phyloP scores from a whole-genome alignment of 257 asterid genomes.

The Solanum commersonii region DNA sequence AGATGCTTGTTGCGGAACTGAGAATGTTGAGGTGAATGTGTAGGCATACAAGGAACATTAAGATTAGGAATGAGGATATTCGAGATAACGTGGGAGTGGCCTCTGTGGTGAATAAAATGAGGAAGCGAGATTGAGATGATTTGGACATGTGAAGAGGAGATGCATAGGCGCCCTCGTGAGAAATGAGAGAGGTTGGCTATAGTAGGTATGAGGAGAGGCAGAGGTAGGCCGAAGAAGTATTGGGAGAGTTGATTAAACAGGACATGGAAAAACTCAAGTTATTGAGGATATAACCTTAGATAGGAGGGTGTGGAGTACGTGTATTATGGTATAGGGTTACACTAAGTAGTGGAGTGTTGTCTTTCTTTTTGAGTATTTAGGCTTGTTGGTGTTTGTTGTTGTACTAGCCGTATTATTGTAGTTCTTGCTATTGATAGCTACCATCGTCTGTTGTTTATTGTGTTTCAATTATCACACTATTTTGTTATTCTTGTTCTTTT shows the following conservation, averaged over 20 bases:
- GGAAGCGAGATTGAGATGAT: not conserved
- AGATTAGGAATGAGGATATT: not conserved
- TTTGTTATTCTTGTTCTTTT: not conserved
- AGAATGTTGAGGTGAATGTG: not conserved
- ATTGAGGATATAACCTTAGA: not conserved
- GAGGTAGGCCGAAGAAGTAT: not conserved
- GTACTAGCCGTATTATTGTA: not conserved
- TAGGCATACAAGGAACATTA: not conserved
- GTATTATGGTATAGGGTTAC: not conserved
- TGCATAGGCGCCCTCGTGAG: not conserved
- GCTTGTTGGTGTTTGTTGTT: not conserved
- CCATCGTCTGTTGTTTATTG: not conserved
- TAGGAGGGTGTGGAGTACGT: not conserved
- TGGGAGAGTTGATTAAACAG: not conserved
- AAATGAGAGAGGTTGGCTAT: not conserved
- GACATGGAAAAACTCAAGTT: not conserved
- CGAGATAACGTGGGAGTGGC: not conserved
- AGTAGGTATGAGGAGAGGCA: not conserved
- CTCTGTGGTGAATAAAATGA: not conserved
- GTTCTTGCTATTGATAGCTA: not conserved
- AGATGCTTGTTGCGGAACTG: not conserved
- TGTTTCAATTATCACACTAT: not conserved
- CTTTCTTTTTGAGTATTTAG: not conserved
- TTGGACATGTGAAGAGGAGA: not conserved
- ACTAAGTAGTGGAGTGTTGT: not conserved